Base-by-base conservation (phyloP, 2,329 filamentous ascomycete genomes). In the Aspergillus arachidicola region DNA sequence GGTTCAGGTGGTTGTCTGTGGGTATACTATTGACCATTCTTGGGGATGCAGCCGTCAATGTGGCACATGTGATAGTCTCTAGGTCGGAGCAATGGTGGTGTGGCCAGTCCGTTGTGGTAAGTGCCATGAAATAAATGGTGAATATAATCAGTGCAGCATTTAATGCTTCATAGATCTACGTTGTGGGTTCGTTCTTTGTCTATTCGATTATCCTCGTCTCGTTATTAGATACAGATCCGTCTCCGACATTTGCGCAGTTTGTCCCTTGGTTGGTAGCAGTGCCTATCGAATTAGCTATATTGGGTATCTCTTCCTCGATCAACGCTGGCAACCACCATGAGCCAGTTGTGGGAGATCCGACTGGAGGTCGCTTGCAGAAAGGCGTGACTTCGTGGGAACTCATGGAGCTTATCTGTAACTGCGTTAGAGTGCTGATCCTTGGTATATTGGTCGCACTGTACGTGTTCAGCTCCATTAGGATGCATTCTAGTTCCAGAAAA, bases 121-220 rank as follows among this genome's bases (percentile, higher is more conserved):
- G 90, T 77, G 30, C 21, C 28, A 41, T 43, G 36, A 46, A 48
- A 41, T n/a, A 12, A 6, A n/a, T 36, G 28, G 28, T 19, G 23
- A 57, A n/a, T 38, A 38, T 38, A 58, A 26, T 54, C 28, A 38
- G 53, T 50, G 41, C 54, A 34, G 46, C 26, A 30, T 56, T 66
- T 65, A 53, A 65, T 46, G 21, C 38, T 48, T 46, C 61, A 34
- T 58, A 97, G 93, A 90, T 96, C 73, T 96, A 96, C 78, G 83
- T 96, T 66, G 86, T 92, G 61, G 92, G 90, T 60, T 90, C 92
- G 51, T 91, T 93, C 68, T 97, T 96, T 82, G 88, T 95, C 67
- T 95, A 96, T 81, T 85, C 91, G 57, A 89, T 97, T 69, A 86
- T 97, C 68, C 85, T 96, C 68, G 90, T 97, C 72, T 93, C 93